Evolutionary conservation across 1,284 basidiomycete genomes (phyloP).

Genomic region (Stygiomarasmius scandens): DNA sequence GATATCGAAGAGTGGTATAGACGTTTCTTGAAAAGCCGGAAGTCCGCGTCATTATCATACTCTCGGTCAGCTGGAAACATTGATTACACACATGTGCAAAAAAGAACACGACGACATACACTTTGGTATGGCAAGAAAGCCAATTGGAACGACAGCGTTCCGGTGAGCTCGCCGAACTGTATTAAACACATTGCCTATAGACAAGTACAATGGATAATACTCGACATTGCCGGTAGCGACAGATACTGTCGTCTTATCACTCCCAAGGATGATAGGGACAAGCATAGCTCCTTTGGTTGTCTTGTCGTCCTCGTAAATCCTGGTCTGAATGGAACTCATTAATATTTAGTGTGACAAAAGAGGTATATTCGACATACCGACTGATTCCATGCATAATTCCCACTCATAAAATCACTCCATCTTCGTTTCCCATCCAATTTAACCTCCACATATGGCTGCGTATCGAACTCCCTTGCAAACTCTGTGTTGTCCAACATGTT

Average conservation of each 20-base stretch:
- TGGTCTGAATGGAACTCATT: constrained; percentile 1
- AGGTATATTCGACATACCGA: constrained; percentile 18
- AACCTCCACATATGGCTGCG: constrained; percentile 21
- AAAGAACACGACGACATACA: not conserved
- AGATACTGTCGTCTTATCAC: constrained; percentile 39
- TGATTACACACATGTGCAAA: not conserved
- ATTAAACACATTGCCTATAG: constrained; percentile 28
- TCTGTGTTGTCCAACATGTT: constrained; percentile 23
- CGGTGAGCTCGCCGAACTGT: constrained; percentile 22
- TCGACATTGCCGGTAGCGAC: constrained; percentile 36
- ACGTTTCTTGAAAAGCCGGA: constrained; percentile 20
- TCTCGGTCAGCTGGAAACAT: constrained; percentile 19
- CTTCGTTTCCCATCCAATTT: constrained; percentile 6
- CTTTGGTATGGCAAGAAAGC: constrained; percentile 31
- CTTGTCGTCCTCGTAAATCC: constrained; percentile 19
- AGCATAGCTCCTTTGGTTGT: constrained; percentile 27
- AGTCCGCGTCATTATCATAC: constrained; percentile 19
- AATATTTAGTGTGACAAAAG: not conserved
- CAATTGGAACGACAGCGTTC: constrained; percentile 22
- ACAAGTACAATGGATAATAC: constrained; percentile 34
- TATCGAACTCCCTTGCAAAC: constrained; percentile 20
- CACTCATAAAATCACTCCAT: constrained; percentile 31
- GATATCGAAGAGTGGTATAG: constrained; percentile 19
- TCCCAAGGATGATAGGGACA: constrained; percentile 35
- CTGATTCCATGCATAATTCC: constrained; percentile 29